Conservation (phyloP, 352 stramenopile species). For the Globisporangium spiculum region DNA sequence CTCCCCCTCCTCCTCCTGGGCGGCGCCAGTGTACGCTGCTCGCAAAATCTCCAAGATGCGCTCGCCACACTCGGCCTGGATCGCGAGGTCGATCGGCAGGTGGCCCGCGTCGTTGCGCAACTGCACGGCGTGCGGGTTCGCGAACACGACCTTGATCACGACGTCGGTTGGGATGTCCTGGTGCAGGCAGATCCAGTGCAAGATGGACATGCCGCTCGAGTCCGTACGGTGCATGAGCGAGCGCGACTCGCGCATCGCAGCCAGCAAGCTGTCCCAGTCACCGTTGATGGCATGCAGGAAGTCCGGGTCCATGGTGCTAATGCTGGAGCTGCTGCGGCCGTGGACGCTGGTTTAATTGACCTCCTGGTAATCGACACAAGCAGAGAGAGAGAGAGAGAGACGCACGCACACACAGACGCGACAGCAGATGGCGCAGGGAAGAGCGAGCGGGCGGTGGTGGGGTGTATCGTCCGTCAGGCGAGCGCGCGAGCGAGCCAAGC, state of each 20-base stretch:
- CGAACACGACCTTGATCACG: conserved; percentile 78
- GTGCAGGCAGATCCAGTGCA: conserved; percentile 82
- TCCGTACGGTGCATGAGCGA: conserved; percentile 59
- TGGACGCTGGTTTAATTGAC: neutral
- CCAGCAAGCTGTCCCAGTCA: conserved; percentile 72
- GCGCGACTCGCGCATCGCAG: conserved; percentile 58
- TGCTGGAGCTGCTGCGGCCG: neutral
- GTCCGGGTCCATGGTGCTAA: conserved; percentile 54
- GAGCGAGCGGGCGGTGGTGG: neutral
- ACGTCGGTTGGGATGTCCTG: conserved; percentile 70
- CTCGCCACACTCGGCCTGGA: conserved; percentile 73
- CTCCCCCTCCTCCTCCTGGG: conserved; percentile 19
- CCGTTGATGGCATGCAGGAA: conserved; percentile 80
- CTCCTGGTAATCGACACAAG: neutral
- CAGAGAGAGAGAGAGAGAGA: neutral
- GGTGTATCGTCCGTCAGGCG: neutral
- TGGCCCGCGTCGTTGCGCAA: conserved; percentile 74
- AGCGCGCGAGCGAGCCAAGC: neutral
- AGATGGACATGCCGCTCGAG: conserved; percentile 67
- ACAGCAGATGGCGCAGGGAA: neutral
- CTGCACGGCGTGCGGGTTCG: conserved; percentile 69
- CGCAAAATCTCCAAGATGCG: conserved; percentile 71
- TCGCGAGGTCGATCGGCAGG: conserved; percentile 66
- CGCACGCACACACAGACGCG: neutral
- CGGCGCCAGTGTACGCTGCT: conserved; percentile 38